Evolutionary conservation across 164 flowering plant genomes (phyloP).

Genomic region (Tetracentron sinense): DNA sequence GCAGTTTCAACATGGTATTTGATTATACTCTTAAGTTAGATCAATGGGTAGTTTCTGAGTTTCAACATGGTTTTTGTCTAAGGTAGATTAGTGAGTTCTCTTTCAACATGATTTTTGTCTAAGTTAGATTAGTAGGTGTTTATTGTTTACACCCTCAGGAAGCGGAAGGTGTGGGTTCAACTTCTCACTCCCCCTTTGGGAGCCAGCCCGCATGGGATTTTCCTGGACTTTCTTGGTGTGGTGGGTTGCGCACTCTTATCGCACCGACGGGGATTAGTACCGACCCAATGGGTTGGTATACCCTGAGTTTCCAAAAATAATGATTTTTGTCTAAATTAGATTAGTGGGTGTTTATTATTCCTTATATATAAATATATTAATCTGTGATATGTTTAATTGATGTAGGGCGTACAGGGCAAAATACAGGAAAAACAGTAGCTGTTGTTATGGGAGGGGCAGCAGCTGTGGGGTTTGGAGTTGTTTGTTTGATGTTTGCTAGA

Average conservation of each 20-base stretch:
- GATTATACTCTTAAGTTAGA: no score
- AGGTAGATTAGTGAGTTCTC: constrained; percentile 12
- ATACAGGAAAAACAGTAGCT: constrained; percentile 88
- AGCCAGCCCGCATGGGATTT: no score
- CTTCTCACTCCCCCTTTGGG: no score
- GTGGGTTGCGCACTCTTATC: no score
- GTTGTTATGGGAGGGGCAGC: constrained; percentile 95
- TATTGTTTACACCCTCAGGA: no score
- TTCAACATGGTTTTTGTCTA: constrained; percentile 11
- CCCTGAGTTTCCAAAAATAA: constrained; percentile 29
- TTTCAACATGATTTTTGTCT: neutral
- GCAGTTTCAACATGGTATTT: no score
- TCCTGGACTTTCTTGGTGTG: no score
- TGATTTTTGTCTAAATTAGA: constrained; percentile 9
- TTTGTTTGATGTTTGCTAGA: constrained; percentile 64
- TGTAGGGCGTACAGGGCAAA: constrained; percentile 40
- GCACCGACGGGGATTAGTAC: no score
- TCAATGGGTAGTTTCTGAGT: no score
- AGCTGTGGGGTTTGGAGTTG: constrained; percentile 65
- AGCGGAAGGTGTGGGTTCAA: no score
- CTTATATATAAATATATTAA: neutral
- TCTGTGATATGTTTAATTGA: constrained; percentile 12
- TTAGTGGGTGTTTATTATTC: neutral
- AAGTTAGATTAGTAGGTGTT: no score
- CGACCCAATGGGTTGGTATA: constrained; percentile 55